Evolutionary conservation across 805 yeast species (phyloP), one percentile per base, ranked within the genome.

Genomic region (Saccharomyces eubayanus): DNA sequence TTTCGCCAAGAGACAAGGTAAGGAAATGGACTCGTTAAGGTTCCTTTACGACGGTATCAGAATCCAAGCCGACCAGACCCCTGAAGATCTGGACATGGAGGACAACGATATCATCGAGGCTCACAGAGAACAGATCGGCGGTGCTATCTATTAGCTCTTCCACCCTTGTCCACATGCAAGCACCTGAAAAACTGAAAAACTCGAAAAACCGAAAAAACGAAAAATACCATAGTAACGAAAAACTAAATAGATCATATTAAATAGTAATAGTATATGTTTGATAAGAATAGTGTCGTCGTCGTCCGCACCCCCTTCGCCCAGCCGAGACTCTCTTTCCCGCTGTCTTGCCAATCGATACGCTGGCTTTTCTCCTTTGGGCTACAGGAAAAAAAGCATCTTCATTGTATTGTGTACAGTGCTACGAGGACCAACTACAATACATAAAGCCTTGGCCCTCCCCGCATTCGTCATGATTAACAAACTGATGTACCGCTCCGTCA

Each of bases 91-190:
- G 64, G 98, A 89, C 51, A 83, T 94, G 82, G 96, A 88, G 72
- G 97, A 94, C 69, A 92, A 92, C 61, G 99, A 94, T 71, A 87
- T 87, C 61, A 91, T 94, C 61, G 99, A 94, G 73, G 99, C 97
- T 8, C 96, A 90, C 71, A 85, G 94, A 72, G 97, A 91, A 72
- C 99, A 94, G 75, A 85, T 85, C 53, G 88, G 95, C 58, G 89
- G 72, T 41, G 45, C 53, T 29, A 28, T n/a, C 43, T 47, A 46
- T n/a, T 36, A 36, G 43, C 21, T 6, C 43, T 16, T 5, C 20
- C 3, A 6, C 1, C 9, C 24, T 24, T 24, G 24, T 24, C 24
- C 24, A 24, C n/a, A 24, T 24, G 24, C 24, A 24, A 24, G 20
- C 20, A 9, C 43, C 24, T 6, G 10, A 36, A 36, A 36, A 36